Evolutionary conservation across 2,329 filamentous ascomycete genomes (phyloP).

Genomic region (Cercospora canescens): DNA sequence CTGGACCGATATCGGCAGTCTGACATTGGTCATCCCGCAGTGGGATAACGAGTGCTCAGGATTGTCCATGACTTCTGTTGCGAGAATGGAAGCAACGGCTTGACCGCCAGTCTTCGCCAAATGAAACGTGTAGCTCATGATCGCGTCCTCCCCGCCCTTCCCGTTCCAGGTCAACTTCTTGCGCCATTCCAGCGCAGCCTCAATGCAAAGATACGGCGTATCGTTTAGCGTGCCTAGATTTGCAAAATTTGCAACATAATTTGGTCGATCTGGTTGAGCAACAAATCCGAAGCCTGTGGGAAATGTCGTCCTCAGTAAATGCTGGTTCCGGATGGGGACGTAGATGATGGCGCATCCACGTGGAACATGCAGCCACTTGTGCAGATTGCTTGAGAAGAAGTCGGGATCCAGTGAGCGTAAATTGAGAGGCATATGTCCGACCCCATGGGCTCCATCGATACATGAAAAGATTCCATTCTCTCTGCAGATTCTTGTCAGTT

Average conservation of each 20-base stretch:
- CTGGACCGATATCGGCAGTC: constrained; percentile 61
- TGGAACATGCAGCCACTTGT: constrained; percentile 85
- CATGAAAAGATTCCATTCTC: constrained; percentile 69
- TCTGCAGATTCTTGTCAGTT: constrained; percentile 62
- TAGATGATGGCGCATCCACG: constrained; percentile 79
- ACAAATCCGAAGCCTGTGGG: constrained; percentile 79
- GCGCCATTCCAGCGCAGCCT: constrained; percentile 71
- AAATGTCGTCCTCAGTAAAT: constrained; percentile 69
- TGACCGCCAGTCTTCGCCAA: constrained; percentile 66
- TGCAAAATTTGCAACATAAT: constrained; percentile 57
- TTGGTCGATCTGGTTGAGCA: constrained; percentile 22
- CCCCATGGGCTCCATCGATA: constrained; percentile 80
- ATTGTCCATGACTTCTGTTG: constrained; percentile 73
- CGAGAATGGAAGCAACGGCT: constrained; percentile 61
- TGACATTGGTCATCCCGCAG: constrained; percentile 60
- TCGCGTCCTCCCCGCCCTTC: constrained; percentile 63
- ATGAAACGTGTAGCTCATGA: constrained; percentile 62
- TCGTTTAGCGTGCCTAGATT: constrained; percentile 76
- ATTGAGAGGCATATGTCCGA: constrained; percentile 76
- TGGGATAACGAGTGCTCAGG: constrained; percentile 59
- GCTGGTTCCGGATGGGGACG: constrained; percentile 74
- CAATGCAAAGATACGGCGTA: constrained; percentile 69
- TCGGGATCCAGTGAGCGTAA: constrained; percentile 68
- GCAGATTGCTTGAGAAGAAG: constrained; percentile 83
- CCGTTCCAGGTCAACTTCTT: constrained; percentile 38